Evolutionary conservation across 345 rosid species (phyloP), one percentile per base, ranked within the genome.

Genomic region (Citropsis articulata): DNA sequence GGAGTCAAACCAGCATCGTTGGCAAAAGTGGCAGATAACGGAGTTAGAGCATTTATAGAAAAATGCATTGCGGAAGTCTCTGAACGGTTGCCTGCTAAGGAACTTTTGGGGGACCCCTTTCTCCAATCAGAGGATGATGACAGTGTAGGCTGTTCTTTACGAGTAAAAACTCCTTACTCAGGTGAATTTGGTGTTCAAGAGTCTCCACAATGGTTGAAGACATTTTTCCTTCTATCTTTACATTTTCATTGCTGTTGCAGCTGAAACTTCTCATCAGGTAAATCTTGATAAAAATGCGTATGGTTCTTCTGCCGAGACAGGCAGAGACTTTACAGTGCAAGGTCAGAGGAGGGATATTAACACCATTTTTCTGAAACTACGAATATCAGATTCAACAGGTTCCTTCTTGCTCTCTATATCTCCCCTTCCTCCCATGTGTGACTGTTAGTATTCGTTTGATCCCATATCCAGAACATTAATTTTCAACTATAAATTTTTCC

Each of bases 1-100:
- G 99, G 99, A 80, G 89, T 92, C 65, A 94, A 90, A 80, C 99
- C 99, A 55, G 99, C 97, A 53, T 89, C 99, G 25, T 87, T 96
- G 85, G 88, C 85, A 36, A 96, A 90, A 80, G 98, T 96, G 84
- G 83, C 79, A 63, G 91, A 94, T 83, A 86, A 84, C 18, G 84
- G 83, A 38, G 93, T 94, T 57, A 90, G 78, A 86, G 80, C 80
- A 64, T 96, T 96, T 83, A 94, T 96, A 78, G 97, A 90, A 84
- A 96, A 96, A 85, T 96, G 99, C 75, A 91, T 94, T 59, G 87
- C 97, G 22, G 87, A 83, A 53, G 98, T 88, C 73, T 87, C 97
- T 18, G 87, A 88, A 22, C 91, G 98, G 63, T 82, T 92, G 78
- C 75, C 97, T 6, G 98, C 99, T 42, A 89, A 85, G 86, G 93